Evolutionary conservation across 495 filamentous ascomycete species (phyloP), one percentile per base, ranked within the genome.

Genomic region (Penicillium verhagenii): DNA sequence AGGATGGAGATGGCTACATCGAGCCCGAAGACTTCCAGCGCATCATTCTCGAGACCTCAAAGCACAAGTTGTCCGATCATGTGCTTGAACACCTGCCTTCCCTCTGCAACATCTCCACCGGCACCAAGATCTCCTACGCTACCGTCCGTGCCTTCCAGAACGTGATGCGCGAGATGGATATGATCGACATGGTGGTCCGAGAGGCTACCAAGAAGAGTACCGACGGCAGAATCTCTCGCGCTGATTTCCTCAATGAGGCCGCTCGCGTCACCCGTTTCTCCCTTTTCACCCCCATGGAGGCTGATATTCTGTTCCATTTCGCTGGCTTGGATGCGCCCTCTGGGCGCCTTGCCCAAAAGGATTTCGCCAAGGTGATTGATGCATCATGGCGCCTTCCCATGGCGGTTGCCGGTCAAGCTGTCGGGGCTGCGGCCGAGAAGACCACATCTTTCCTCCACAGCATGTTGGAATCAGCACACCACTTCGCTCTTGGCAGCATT

Each of bases 81-180:
- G 79, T 98, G 16, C 80, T 98, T n/a, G 86, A 94, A 29, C 92
- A 97, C 70, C 83, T 97, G 23, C 90, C 89, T 51, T 91, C 92
- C 3, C 82, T 98, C 46, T 97, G 93, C 81, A 97, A 97, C 71
- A 95, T 98, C 66, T 91, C 90, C 1, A 77, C 88, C 14, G 87
- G 91, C 45, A 94, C 82, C 74, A 96, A 95, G 71, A 95, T 98
- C 52, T 96, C 90, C 24, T 98, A 98, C 62, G 91, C 94, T 56
- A 96, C 96, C 68, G 94, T 98, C 5, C 83, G 95, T 29, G 94
- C 94, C 11, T 98, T 98, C 75, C 92, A 96, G 72, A 98, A 98
- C 61, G 81, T 98, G 62, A 90, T 98, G 62, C 83, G 86, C 53
- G 92, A 97, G 76, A 97, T 98, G 92, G 95, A 98, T 63, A 81